Conservation (phyloP, 2,329 filamentous ascomycete genomes). For the Balansia obtecta region DNA sequence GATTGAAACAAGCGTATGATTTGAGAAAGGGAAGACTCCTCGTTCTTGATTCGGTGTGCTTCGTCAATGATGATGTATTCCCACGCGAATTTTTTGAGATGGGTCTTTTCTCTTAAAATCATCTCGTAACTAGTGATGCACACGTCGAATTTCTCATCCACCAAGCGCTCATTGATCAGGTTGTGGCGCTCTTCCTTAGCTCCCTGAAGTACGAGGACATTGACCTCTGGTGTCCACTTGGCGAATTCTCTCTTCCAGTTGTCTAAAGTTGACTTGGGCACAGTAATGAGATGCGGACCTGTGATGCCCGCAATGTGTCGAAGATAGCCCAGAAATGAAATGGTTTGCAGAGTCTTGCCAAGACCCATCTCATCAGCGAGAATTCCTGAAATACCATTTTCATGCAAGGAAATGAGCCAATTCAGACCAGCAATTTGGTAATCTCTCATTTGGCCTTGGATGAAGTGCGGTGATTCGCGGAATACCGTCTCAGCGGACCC, state of each 20-base stretch:
- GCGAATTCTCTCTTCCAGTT: conserved; percentile 96
- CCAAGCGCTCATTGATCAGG: conserved; percentile 81
- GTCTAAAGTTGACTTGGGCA: conserved; percentile 94
- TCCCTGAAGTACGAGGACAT: conserved; percentile 86
- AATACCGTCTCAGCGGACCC: conserved; percentile 82
- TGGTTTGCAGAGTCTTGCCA: conserved; percentile 94
- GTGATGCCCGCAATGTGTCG: conserved; percentile 81
- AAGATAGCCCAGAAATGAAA: conserved; percentile 89
- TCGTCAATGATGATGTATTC: conserved; percentile 99
- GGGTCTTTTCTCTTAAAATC: conserved; percentile 88
- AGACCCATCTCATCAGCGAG: conserved; percentile 97
- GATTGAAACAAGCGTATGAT: conserved; percentile 96
- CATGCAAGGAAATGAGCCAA: conserved; percentile 94
- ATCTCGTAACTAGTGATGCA: conserved; percentile 99
- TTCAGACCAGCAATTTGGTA: conserved; percentile 94
- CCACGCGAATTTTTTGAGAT: conserved; percentile 96
- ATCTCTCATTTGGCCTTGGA: conserved; percentile 84
- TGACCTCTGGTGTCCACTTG: conserved; percentile 90
- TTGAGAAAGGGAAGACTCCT: conserved; percentile 91
- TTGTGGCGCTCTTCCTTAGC: conserved; percentile 84
- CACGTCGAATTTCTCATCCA: conserved; percentile 92
- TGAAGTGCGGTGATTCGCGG: conserved; percentile 82
- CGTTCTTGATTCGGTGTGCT: conserved; percentile 97
- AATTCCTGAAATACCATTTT: conserved; percentile 97
- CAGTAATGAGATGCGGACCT: conserved; percentile 81